Conservation (phyloP, 108 stramenopile species). For the Nannochloropsis oceanica region DNA sequence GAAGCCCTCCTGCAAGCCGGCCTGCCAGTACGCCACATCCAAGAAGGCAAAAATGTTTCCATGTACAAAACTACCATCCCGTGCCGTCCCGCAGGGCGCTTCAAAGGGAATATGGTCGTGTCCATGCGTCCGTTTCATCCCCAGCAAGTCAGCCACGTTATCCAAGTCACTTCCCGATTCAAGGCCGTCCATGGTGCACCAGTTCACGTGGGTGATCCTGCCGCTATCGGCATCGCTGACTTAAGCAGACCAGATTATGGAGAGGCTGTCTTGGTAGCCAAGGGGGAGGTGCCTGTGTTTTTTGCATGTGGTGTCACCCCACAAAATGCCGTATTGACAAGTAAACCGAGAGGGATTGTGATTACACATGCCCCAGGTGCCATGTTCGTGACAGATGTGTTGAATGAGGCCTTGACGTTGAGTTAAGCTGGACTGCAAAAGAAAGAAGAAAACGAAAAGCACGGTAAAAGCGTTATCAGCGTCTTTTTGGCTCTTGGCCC, state of each 20-base stretch:
- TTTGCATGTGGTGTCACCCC: constrained; percentile 85
- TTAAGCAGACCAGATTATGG: neutral
- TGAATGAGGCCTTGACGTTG: constrained; percentile 17
- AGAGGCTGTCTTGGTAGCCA: neutral
- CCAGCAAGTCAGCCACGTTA: neutral
- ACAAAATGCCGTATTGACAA: constrained; percentile 54
- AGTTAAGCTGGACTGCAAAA: neutral
- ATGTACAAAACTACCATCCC: constrained; percentile 65
- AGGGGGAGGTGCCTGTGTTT: constrained; percentile 71
- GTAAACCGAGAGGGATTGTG: constrained; percentile 45
- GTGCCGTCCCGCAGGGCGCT: constrained; percentile 47
- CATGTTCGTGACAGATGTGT: constrained; percentile 59
- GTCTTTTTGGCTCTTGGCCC: too few relatives aligned
- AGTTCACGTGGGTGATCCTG: constrained; percentile 53
- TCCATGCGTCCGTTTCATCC: constrained; percentile 49
- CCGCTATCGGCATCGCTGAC: constrained; percentile 51
- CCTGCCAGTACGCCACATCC: constrained; percentile 51
- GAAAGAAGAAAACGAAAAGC: too few relatives aligned
- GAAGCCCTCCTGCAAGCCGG: constrained; percentile 52
- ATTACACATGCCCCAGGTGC: constrained; percentile 73
- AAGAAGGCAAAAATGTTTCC: constrained; percentile 61
- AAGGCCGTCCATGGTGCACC: constrained; percentile 50
- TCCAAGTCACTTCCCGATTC: constrained; percentile 39
- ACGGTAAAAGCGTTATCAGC: too few relatives aligned
- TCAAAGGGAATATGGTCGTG: constrained; percentile 61